These are phyloP conservation scores for Triangularia setosa DNA, from an alignment of 2,329 filamentous ascomycete genomes.

Conservation along the genomic window DNA sequence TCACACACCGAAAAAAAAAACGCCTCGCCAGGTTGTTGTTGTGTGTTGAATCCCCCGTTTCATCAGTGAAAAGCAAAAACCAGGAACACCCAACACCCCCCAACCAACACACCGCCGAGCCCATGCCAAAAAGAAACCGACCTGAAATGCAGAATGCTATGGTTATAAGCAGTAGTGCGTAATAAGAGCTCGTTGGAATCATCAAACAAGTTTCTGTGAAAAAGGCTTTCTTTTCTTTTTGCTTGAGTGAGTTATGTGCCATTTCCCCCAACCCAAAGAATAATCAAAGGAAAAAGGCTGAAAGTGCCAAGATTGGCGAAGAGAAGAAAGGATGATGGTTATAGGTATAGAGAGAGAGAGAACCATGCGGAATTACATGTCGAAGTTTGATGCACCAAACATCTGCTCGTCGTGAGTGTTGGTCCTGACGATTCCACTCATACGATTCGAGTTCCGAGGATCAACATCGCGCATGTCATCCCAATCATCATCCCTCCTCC, in stretches of 20 bases:
- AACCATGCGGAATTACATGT: slow-evolving; percentile 45
- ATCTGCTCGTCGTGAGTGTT: slow-evolving; percentile 58
- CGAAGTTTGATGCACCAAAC: slow-evolving; percentile 60
- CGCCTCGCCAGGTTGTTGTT: slow-evolving; percentile 23
- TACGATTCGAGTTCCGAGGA: slow-evolving; percentile 51
- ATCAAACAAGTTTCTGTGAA: slow-evolving; percentile 13
- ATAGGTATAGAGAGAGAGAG: background rate
- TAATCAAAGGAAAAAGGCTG: background rate
- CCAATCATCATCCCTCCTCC: slow-evolving; percentile 50
- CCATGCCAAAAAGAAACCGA: slow-evolving; percentile 22
- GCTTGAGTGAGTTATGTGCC: slow-evolving; percentile 15
- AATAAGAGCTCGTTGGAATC: slow-evolving; percentile 18
- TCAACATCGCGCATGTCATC: slow-evolving; percentile 56
- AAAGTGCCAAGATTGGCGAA: background rate
- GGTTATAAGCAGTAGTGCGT: slow-evolving; percentile 2
- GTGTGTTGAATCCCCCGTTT: background rate
- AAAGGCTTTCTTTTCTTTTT: slow-evolving; percentile 19
- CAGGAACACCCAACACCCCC: background rate
- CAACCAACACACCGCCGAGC: background rate
- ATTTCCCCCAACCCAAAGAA: slow-evolving; percentile 4
- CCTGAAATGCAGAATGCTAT: slow-evolving; percentile 29
- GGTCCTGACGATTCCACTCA: slow-evolving; percentile 61
- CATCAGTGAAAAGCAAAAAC: background rate
- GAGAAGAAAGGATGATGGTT: slow-evolving; percentile 2
- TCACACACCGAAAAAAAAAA: slow-evolving; percentile 22